Base-by-base conservation (phyloP, 2,329 filamentous ascomycete genomes). In the Calonectria ilicicola region DNA sequence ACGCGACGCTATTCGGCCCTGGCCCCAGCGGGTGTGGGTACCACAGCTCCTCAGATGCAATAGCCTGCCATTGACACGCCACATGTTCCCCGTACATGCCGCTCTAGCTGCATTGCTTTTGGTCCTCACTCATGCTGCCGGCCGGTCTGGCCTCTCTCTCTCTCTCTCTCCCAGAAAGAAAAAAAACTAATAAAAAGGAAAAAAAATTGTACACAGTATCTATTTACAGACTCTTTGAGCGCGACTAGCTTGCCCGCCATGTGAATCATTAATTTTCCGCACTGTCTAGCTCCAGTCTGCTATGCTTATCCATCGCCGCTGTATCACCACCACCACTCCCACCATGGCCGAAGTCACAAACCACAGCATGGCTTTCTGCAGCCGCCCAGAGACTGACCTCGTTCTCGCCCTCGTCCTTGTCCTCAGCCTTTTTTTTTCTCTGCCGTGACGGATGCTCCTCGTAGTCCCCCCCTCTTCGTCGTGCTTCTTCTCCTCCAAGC, bases 241-340 rank as follows among this genome's bases (percentile, higher is more conserved):
- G n/a, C 26, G 29, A 23, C 32, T 60, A 21, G 12, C 32, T 5
- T 40, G 21, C 0, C 35, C 32, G 17, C 15, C 14, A 15, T 23
- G 53, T 32, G 21, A n/a, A 19, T 21, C 53, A 19, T 8, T 21
- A 21, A 15, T 2, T 60, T 17, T 35, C 35, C 53, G 35, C 53
- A 60, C 53, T 60, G 53, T 60, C 21, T 5, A 7, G 21, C 14
- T n/a, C 35, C 12, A 21, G 23, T 14, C 21, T 26, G 32, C 21
- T 40, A 12, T 40, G 32, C 38, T 60, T 14, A 60, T 27, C 32
- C 14, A 40, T 60, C 14, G 32, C 53, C 15, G 38, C 38, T 60
- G 53, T 60, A 60, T 60, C 53, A 60, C 53, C 53, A 60, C 53
- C 53, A 40, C 15, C 10, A 32, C n/a, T 60, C 53, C 53, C 53